Evolutionary conservation across 78 protist genomes (phyloP).

Genomic region (Mantamonas sphyraenae): DNA sequence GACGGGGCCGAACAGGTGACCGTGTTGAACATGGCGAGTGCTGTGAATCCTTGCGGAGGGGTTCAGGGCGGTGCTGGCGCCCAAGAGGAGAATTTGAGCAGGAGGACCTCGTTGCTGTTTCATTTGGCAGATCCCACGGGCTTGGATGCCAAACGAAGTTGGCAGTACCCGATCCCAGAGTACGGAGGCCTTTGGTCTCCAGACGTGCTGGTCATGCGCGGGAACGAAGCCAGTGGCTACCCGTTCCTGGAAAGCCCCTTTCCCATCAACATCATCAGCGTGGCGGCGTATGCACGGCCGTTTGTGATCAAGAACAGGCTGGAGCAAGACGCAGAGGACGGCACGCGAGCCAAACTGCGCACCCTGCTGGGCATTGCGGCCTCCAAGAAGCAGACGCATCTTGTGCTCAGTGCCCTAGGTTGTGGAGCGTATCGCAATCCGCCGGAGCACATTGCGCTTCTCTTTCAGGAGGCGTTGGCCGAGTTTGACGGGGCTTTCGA

Average conservation of each 20-base stretch:
- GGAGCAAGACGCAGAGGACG: too few relatives aligned
- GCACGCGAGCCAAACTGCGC: too few relatives aligned
- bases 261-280: not conserved
- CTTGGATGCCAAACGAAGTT: not conserved
- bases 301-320: too few relatives aligned
- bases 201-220: not conserved
- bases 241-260: not conserved
- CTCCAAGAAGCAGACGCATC: not conserved
- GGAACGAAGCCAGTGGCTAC: not conserved
- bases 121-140: not conserved
- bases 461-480: conserved; percentile 6
- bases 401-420: conserved; percentile 14
- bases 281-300: not conserved
- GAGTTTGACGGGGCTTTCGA: not conserved
- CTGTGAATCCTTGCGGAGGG: too few relatives aligned
- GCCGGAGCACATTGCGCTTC: conserved; percentile 4
- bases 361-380: too few relatives aligned
- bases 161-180: conserved; percentile 3
- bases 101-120: not conserved
- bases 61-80: not conserved
- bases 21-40: too few relatives aligned
- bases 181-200: not conserved
- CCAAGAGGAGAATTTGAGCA: not conserved
- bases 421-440: conserved; percentile 25
- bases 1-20: too few relatives aligned